A percentile compares a stretch with the other conserved stretches of the same genome.
Conservation (phyloP, 371 early-diverging fungal species). For the Lichtheimia ornata region DNA sequence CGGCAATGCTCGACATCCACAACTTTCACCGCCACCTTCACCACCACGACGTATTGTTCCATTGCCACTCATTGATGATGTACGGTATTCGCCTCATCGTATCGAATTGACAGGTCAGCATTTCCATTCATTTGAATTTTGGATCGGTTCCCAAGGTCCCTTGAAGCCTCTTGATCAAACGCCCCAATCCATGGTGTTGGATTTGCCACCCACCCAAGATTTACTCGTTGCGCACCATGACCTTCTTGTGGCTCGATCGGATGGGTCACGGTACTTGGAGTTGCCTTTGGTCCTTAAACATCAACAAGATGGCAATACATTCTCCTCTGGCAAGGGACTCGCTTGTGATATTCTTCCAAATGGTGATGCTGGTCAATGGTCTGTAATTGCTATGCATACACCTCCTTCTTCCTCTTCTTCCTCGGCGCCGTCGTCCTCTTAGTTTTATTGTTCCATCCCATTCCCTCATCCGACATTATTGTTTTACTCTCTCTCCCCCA, state of each 20-base stretch:
- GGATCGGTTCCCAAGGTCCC: conserved; percentile 47
- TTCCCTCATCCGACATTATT: conserved; percentile 4
- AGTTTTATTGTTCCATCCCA: background rate
- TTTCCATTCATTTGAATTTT: conserved; percentile 36
- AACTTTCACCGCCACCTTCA: conserved; percentile 35
- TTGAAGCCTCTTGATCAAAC: background rate
- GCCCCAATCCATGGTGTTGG: background rate
- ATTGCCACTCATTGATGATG: conserved; percentile 34
- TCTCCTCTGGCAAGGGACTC: conserved; percentile 36
- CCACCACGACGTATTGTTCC: conserved; percentile 43
- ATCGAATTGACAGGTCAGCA: conserved; percentile 33
- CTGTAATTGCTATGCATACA: conserved; percentile 7
- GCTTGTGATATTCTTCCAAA: conserved; percentile 25
- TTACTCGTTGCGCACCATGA: conserved; percentile 34
- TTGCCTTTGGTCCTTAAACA: conserved; percentile 37
- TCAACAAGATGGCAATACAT: conserved; percentile 40
- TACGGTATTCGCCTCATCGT: conserved; percentile 29
- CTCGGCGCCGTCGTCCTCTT: too few species aligned
- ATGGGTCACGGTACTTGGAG: conserved; percentile 39
- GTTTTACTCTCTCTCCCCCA: conserved; percentile 1
- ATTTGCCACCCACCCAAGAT: conserved; percentile 32
- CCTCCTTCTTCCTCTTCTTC: conserved; percentile 7
- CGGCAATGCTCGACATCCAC: background rate
- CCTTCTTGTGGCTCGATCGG: conserved; percentile 23
- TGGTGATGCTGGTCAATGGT: conserved; percentile 27